phyloP scores from a whole-genome alignment of 106 monocot genomes.

The Allium cepa region DNA sequence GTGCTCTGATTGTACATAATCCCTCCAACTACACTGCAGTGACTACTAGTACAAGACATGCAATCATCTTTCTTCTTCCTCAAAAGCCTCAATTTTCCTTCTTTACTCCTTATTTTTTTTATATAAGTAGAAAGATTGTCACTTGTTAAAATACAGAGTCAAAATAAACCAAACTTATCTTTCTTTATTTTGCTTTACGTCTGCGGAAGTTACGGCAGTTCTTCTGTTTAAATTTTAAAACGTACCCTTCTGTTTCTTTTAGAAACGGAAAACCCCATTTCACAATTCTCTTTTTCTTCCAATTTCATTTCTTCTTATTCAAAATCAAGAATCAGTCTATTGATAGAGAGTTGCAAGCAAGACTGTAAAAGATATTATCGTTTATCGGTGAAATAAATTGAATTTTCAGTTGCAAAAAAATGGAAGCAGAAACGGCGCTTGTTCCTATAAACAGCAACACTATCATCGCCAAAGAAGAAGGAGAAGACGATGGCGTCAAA shows the following conservation, averaged over 20 bases:
- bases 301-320: not conserved
- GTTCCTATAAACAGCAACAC: not conserved
- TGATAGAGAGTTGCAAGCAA: not conserved
- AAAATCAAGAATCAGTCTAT: not conserved
- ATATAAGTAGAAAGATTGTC: no score
- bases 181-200: not conserved
- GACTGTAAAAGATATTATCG: not conserved
- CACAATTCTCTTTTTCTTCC: not conserved
- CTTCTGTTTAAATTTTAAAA: not conserved
- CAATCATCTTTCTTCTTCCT: no score
- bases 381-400: not conserved
- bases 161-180: no score
- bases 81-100: no score
- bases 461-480: not conserved
- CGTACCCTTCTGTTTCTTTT: not conserved
- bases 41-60: no score
- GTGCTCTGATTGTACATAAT: no score
- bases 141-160: no score
- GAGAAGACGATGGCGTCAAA: not conserved
- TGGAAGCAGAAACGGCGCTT: conserved; percentile 1
- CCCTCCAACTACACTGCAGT: no score
- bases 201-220: not conserved
- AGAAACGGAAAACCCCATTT: not conserved
- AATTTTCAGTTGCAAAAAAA: not conserved
- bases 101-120: no score